Percentiles rank a stretch among this genome's conserved stretches.
Conservation (phyloP, 306 rosid species). For the Medicago lupulina region DNA sequence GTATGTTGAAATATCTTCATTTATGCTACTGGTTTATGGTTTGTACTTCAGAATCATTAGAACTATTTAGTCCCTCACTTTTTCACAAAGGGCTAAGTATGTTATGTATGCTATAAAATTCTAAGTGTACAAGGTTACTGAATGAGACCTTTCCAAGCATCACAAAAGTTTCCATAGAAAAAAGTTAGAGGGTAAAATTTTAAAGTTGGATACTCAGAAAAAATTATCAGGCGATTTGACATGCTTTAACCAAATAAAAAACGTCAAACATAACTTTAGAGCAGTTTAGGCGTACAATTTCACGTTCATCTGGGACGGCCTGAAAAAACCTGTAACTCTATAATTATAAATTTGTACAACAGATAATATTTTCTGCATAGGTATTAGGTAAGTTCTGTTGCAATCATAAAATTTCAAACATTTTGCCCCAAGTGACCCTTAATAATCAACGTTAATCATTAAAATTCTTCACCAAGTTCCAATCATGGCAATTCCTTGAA, state of each 20-base stretch:
- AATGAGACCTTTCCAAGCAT: conserved; percentile 10
- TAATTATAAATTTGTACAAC: conserved; percentile 39
- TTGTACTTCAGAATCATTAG: conserved; percentile 37
- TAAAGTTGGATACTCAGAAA: conserved; percentile 13
- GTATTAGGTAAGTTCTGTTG: conserved; percentile 34
- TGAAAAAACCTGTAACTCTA: conserved; percentile 23
- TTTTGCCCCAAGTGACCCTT: conserved; percentile 38
- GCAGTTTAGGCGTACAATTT: neutral
- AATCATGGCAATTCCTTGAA: conserved; percentile 39
- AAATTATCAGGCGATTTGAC: conserved; percentile 14
- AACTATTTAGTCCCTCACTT: conserved; percentile 50
- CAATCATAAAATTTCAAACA: conserved; percentile 42
- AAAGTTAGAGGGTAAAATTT: neutral
- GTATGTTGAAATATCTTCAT: conserved; percentile 34
- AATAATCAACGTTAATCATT: conserved; percentile 39
- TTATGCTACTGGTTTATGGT: conserved; percentile 29
- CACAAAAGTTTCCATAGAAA: neutral
- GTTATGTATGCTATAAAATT: conserved; percentile 42
- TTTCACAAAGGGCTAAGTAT: conserved; percentile 53
- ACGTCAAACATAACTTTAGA: conserved; percentile 16
- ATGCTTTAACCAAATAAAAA: conserved; percentile 25
- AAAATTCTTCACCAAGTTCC: conserved; percentile 39
- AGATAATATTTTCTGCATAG: conserved; percentile 42
- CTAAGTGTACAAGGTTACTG: conserved; percentile 29
- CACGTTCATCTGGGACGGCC: conserved; percentile 30